These are phyloP conservation scores for Annulohypoxylon maeteangense DNA, from an alignment of 495 filamentous ascomycete species.

Conservation along the genomic window DNA sequence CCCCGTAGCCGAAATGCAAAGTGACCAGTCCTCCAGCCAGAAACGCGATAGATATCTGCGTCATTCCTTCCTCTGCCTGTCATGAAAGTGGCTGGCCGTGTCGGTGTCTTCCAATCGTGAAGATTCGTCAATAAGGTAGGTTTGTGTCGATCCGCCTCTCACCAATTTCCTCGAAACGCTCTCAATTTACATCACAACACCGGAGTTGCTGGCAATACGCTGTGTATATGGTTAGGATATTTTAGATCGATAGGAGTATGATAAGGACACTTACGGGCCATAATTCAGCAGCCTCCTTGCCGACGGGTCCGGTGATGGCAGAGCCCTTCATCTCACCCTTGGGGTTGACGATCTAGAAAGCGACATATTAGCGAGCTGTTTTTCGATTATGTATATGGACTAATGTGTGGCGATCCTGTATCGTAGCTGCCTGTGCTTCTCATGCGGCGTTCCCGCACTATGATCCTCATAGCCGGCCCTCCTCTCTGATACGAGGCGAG, in stretches of 20 bases:
- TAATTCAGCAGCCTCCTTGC: constrained; percentile 99
- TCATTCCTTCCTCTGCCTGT: constrained; percentile 9
- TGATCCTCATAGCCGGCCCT: neutral
- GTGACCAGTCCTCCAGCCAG: constrained; percentile 50
- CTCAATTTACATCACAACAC: constrained; percentile 94
- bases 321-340: constrained; percentile 99
- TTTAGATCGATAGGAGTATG: neutral
- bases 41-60: constrained; percentile 34
- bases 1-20: constrained; percentile 55
- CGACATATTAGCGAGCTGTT: neutral
- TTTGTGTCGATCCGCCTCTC: constrained; percentile 42
- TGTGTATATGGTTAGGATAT: constrained; percentile 43
- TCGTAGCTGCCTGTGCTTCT: neutral
- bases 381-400: neutral
- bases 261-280: constrained; percentile 81
- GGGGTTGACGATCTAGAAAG: constrained; percentile 93
- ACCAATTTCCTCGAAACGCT: constrained; percentile 32
- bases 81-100: constrained; percentile 29
- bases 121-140: constrained; percentile 45
- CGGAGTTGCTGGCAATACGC: constrained; percentile 99
- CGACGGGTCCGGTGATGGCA: constrained; percentile 98
- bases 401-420: neutral
- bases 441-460: neutral
- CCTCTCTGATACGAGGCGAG: no score
- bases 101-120: constrained; percentile 39